Evolutionary conservation across 495 filamentous ascomycete genomes (phyloP).

Genomic region (Penicillium canescens): DNA sequence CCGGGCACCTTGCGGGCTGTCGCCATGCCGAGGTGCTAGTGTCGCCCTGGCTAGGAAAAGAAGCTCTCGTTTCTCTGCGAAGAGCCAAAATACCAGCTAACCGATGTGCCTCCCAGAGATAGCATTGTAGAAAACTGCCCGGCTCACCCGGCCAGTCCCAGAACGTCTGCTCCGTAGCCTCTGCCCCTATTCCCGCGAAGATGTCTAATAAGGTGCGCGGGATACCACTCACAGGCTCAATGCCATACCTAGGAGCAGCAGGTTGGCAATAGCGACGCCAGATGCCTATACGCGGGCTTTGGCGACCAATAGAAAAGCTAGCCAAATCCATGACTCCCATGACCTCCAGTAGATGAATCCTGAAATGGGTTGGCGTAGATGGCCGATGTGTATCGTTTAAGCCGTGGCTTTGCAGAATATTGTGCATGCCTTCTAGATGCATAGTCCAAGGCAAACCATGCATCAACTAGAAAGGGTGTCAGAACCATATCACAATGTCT

Average conservation of each 20-base stretch:
- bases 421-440: constrained; percentile 41
- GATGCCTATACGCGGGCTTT: constrained; percentile 28
- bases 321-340: constrained; percentile 42
- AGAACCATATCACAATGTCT: background rate
- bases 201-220: constrained; percentile 34
- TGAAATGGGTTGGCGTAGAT: constrained; percentile 16
- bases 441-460: constrained; percentile 39
- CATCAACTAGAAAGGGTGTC: constrained; percentile 23
- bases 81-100: constrained; percentile 33
- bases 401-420: constrained; percentile 27
- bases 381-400: constrained; percentile 3
- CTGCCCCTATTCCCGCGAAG: constrained; percentile 27
- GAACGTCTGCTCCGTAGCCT: constrained; percentile 31
- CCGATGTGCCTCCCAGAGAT: constrained; percentile 38
- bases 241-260: constrained; percentile 7
- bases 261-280: constrained; percentile 32
- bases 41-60: background rate
- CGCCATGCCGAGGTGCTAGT: constrained; percentile 5
- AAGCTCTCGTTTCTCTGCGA: constrained; percentile 6
- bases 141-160: constrained; percentile 37
- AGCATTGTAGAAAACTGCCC: constrained; percentile 32
- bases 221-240: constrained; percentile 37
- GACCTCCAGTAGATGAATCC: constrained; percentile 34
- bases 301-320: constrained; percentile 30
- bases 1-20: constrained; percentile 10